A percentile compares a stretch with the other conserved stretches of the same genome.
phyloP scores from a whole-genome alignment of 169 alveolate species.

The Eimeria zaria region DNA sequence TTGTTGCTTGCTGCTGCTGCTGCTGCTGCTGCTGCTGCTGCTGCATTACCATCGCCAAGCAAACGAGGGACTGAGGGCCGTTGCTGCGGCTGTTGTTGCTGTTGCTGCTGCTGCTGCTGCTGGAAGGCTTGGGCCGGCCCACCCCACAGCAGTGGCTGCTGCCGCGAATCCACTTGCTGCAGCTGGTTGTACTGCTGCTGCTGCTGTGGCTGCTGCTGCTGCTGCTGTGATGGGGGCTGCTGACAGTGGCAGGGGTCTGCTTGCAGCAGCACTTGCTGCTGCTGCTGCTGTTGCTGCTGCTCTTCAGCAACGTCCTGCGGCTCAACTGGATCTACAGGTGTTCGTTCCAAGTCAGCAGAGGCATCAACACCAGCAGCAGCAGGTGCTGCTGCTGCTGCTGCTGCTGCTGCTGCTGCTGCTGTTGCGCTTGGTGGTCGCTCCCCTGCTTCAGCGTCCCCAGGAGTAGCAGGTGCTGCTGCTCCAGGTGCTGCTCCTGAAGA shows the following conservation, averaged over 20 bases:
- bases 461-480: background rate
- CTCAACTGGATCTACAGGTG: constrained; percentile 28
- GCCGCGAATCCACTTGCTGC: constrained; percentile 36
- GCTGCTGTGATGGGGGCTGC: constrained; percentile 63
- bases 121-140: background rate
- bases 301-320: constrained; percentile 6
- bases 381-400: constrained; percentile 32
- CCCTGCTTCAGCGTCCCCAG: background rate
- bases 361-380: constrained; percentile 20
- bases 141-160: constrained; percentile 10
- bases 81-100: constrained; percentile 40
- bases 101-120: constrained; percentile 36
- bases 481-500: constrained; percentile 18
- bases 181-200: constrained; percentile 4
- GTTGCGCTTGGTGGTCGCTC: background rate
- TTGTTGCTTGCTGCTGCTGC: background rate
- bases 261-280: background rate
- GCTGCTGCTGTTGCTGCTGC: constrained; percentile 49
- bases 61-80: constrained; percentile 2
- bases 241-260: constrained; percentile 34
- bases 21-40: background rate
- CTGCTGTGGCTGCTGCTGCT: constrained; percentile 62
- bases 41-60: background rate
- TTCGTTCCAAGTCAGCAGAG: background rate
- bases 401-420: constrained; percentile 46